These are phyloP conservation scores for Cercospora sp. DNA, from an alignment of 2,329 filamentous ascomycete genomes.

Conservation along the genomic window DNA sequence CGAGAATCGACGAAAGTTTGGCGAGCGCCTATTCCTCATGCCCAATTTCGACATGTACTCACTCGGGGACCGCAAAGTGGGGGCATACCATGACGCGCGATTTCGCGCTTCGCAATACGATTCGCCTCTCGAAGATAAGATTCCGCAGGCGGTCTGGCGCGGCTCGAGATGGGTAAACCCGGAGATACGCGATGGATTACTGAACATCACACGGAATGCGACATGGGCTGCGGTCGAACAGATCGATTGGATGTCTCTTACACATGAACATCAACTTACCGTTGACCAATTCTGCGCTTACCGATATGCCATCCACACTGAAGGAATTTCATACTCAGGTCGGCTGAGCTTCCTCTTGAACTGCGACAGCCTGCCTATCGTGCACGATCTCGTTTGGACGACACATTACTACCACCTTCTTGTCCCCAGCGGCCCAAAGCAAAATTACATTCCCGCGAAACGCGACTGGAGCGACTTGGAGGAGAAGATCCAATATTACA, in stretches of 20 bases:
- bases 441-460: constrained; percentile 34
- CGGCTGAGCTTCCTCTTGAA: constrained; percentile 35
- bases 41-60: constrained; percentile 54
- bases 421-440: constrained; percentile 25
- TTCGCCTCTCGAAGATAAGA: constrained; percentile 26
- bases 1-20: constrained; percentile 29
- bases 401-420: constrained; percentile 34
- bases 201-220: constrained; percentile 34
- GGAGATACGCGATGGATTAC: constrained; percentile 32
- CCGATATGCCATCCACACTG: constrained; percentile 34
- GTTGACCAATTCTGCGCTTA: constrained; percentile 33
- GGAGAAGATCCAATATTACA: constrained; percentile 29
- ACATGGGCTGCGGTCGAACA: constrained; percentile 40
- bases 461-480: constrained; percentile 34
- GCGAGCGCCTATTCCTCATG: constrained; percentile 50
- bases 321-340: constrained; percentile 34
- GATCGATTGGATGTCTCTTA: constrained; percentile 20
- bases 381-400: constrained; percentile 33
- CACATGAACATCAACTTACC: constrained; percentile 16
- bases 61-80: constrained; percentile 34
- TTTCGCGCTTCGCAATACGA: constrained; percentile 22
- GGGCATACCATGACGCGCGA: constrained; percentile 28
- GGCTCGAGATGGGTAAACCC: constrained; percentile 29
- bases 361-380: constrained; percentile 33
- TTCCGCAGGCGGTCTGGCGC: constrained; percentile 33